Percentiles rank a stretch among this genome's conserved stretches.
Conservation (phyloP, 176 grass and related monocot species). For the Phoenix roebelenii region DNA sequence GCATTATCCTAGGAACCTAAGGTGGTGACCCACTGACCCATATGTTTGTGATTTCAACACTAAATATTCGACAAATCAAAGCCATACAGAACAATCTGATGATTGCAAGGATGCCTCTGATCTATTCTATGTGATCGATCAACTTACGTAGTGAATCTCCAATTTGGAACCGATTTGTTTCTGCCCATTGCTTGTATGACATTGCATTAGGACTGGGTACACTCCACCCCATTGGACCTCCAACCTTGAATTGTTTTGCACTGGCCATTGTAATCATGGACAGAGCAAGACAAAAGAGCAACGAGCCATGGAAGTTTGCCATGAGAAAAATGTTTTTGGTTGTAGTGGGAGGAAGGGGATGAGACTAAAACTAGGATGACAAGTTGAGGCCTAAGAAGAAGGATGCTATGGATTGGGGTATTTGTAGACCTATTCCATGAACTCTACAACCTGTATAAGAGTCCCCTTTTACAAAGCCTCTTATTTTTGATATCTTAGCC, state of each 20-base stretch:
- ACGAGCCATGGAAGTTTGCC: slow-evolving; percentile 1
- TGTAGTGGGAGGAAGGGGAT: not conserved
- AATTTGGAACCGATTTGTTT: slow-evolving; percentile 30
- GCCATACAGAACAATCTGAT: not conserved
- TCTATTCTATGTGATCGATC: not conserved
- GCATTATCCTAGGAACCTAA: too few species aligned
- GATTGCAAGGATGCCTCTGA: not conserved
- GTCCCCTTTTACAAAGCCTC: slow-evolving; percentile 24
- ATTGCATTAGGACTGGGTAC: slow-evolving; percentile 22
- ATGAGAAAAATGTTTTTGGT: slow-evolving; percentile 8
- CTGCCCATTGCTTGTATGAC: slow-evolving; percentile 46
- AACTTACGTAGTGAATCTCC: slow-evolving; percentile 69
- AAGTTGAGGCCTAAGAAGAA: not conserved
- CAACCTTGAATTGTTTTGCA: slow-evolving; percentile 55
- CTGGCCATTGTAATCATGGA: slow-evolving; percentile 10
- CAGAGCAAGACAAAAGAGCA: slow-evolving; percentile 8
- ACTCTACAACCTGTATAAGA: slow-evolving; percentile 39
- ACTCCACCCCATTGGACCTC: slow-evolving; percentile 43
- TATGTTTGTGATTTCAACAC: too few species aligned
- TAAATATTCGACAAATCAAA: not conserved
- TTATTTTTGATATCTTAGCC: slow-evolving; percentile 31
- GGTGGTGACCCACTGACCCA: too few species aligned
- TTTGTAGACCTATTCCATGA: slow-evolving; percentile 30
- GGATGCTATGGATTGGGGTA: slow-evolving; percentile 3
- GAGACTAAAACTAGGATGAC: not conserved